These are phyloP conservation scores for Gyromitra esculenta DNA, from an alignment of 2,329 filamentous ascomycete genomes.

Conservation along the genomic window DNA sequence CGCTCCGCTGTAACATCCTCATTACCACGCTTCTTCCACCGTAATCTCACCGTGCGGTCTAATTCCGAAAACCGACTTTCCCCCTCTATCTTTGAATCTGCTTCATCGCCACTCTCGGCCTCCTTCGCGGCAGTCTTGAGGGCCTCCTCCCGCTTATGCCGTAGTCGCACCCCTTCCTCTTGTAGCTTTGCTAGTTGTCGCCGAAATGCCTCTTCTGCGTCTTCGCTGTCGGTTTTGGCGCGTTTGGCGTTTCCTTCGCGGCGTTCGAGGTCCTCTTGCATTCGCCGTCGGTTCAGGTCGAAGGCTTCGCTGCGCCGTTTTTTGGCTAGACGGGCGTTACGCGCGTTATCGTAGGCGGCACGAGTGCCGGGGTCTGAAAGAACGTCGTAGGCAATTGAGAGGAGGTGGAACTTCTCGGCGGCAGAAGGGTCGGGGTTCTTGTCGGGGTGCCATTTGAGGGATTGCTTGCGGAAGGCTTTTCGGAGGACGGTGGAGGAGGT, in stretches of 20 bases:
- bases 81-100: constrained; percentile 39
- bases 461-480: constrained; percentile 65
- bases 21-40: constrained; percentile 60
- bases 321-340: constrained; percentile 62
- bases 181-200: constrained; percentile 54
- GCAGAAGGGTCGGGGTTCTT: constrained; percentile 64
- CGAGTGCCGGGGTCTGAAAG: constrained; percentile 63
- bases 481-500: constrained; percentile 63
- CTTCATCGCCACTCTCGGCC: constrained; percentile 58
- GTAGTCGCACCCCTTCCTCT: constrained; percentile 62
- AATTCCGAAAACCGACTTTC: constrained; percentile 61
- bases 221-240: constrained; percentile 60
- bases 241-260: constrained; percentile 61
- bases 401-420: constrained; percentile 65
- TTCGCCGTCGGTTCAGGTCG: constrained; percentile 62
- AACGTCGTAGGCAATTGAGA: constrained; percentile 66
- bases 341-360: constrained; percentile 64
- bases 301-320: constrained; percentile 62
- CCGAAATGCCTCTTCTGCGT: constrained; percentile 59
- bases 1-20: constrained; percentile 61
- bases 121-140: constrained; percentile 62
- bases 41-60: constrained; percentile 64
- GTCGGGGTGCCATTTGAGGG: constrained; percentile 67
- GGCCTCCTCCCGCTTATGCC: constrained; percentile 62
- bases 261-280: constrained; percentile 66